Evolutionary conservation across 495 filamentous ascomycete species (phyloP).

Genomic region (Hypoxylon fuscum): DNA sequence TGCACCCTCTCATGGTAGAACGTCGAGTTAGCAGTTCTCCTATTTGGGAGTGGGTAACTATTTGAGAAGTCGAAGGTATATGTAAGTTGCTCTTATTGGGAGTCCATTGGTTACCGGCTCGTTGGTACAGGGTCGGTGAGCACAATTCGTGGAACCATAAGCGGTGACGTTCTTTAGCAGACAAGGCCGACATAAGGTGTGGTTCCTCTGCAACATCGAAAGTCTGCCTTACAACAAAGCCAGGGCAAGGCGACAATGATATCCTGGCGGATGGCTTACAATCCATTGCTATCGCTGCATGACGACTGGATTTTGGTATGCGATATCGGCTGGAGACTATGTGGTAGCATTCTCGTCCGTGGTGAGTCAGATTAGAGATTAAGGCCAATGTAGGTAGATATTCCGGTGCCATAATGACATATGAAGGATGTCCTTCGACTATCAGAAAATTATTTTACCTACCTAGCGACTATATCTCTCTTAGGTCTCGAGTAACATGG

Average conservation of each 20-base stretch:
- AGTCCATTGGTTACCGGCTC: constrained; percentile 22
- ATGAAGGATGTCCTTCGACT: background rate
- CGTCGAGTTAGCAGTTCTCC: background rate
- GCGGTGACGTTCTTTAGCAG: background rate
- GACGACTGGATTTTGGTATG: background rate
- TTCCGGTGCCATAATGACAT: no score
- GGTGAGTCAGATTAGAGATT: constrained; percentile 3
- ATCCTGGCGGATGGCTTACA: background rate
- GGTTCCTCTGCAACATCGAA: background rate
- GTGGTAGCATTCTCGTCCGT: background rate
- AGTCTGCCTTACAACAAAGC: constrained; percentile 21
- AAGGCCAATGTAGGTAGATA: background rate
- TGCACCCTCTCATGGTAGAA: background rate
- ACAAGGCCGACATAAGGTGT: background rate
- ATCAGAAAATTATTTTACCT: no score
- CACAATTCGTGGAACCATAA: background rate
- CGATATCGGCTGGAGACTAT: background rate
- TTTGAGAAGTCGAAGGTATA: constrained; percentile 1
- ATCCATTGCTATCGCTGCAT: constrained; percentile 12
- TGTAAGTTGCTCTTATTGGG: background rate
- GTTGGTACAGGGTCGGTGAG: constrained; percentile 14
- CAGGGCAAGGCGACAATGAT: background rate
- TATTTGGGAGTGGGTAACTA: background rate
- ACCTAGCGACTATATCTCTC: no score
- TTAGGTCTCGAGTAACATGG: no score